A percentile compares a stretch with the other conserved stretches of the same genome.
These are phyloP conservation scores for Ustilago curta DNA, from an alignment of 1,284 basidiomycete species.

Conservation along the genomic window DNA sequence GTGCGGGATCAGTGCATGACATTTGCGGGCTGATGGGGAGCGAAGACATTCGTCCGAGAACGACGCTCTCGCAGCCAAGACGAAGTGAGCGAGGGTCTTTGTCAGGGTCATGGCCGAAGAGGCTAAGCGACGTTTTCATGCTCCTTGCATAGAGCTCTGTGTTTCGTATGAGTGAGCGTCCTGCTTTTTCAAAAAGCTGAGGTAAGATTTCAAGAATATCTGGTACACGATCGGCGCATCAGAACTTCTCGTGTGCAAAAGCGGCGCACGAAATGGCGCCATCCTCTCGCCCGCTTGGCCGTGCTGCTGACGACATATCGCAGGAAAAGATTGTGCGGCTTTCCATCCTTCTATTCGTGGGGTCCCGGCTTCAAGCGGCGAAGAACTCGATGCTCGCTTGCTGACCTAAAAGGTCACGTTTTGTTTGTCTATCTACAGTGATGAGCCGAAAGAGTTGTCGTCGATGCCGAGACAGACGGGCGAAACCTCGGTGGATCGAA, in stretches of 20 bases:
- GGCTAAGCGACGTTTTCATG: background rate
- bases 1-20: background rate
- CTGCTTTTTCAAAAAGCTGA: too few relatives aligned
- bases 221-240: too few relatives aligned
- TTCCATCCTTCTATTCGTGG: background rate
- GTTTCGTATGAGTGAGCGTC: too few relatives aligned
- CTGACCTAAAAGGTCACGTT: constrained; percentile 1
- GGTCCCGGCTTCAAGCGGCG: constrained; percentile 4
- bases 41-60: background rate
- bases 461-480: constrained; percentile 1
- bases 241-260: too few relatives aligned
- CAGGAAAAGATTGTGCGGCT: too few relatives aligned
- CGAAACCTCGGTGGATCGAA: background rate
- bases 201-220: too few relatives aligned
- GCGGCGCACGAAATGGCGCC: too few relatives aligned
- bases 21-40: background rate
- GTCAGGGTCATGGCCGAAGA: background rate
- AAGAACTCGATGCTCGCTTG: background rate
- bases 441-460: background rate
- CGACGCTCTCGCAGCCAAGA: background rate
- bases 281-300: background rate
- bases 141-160: too few relatives aligned
- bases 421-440: constrained; percentile 9
- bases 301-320: background rate
- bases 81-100: background rate